A percentile compares a stretch with the other conserved stretches of the same genome.
Conservation (phyloP, 2,329 filamentous ascomycete species). For the Alternaria consortialis region DNA sequence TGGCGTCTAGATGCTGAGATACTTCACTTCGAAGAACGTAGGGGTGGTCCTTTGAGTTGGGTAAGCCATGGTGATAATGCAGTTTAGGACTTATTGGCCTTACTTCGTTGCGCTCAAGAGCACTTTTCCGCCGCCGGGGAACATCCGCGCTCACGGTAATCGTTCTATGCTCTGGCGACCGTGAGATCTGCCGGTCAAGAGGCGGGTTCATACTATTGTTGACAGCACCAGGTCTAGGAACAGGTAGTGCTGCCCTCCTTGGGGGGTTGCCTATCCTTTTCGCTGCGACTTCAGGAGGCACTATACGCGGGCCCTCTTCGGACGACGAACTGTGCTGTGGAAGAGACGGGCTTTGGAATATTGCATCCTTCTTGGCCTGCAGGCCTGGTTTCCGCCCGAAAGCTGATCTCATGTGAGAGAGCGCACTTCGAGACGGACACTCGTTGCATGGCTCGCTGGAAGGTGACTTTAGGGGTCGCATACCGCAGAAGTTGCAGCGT, state of each 20-base stretch:
- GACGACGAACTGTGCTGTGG: constrained; percentile 8
- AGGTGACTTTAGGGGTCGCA: constrained; percentile 16
- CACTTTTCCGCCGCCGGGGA: neutral
- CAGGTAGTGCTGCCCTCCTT: constrained; percentile 17
- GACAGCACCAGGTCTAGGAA: neutral
- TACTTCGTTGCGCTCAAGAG: neutral
- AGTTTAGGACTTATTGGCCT: constrained; percentile 29
- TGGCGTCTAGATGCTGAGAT: constrained; percentile 22
- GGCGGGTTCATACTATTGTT: neutral
- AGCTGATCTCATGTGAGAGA: constrained; percentile 21
- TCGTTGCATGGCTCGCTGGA: constrained; percentile 22
- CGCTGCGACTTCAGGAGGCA: constrained; percentile 16
- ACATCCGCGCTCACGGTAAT: neutral
- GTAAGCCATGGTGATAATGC: constrained; percentile 31
- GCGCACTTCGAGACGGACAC: constrained; percentile 18
- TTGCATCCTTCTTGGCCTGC: neutral
- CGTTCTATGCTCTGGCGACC: neutral
- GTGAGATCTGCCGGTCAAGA: neutral
- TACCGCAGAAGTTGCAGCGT: constrained; percentile 25
- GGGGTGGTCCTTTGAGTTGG: constrained; percentile 27
- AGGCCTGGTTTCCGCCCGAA: neutral
- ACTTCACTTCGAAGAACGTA: constrained; percentile 36
- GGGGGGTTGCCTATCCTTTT: constrained; percentile 25
- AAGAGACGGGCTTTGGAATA: neutral
- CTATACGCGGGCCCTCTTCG: constrained; percentile 18